Conservation (phyloP, 2,329 filamentous ascomycete genomes). For the Sporothrix luriei region DNA sequence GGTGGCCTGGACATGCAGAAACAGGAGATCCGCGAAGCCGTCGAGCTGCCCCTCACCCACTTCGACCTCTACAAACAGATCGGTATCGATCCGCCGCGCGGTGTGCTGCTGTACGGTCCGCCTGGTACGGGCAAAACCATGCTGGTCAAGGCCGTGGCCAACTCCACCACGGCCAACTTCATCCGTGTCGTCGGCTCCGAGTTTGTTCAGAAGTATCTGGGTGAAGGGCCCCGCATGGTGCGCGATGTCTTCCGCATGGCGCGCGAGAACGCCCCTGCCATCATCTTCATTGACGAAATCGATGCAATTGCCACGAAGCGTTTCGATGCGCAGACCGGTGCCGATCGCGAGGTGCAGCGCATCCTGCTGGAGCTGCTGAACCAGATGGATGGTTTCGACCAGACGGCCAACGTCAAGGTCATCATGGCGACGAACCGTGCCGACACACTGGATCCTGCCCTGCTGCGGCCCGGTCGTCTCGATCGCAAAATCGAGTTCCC, state of each 20-base stretch:
- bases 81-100: conserved; percentile 94
- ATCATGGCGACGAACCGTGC: conserved; percentile 99
- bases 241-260: conserved; percentile 99
- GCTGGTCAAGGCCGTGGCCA: conserved; percentile 97
- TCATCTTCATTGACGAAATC: conserved; percentile 99
- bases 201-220: conserved; percentile 98
- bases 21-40: conserved; percentile 97
- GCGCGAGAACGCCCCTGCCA: conserved; percentile 93
- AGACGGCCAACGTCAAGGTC: conserved; percentile 98
- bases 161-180: conserved; percentile 96
- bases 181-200: conserved; percentile 98
- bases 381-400: conserved; percentile 99
- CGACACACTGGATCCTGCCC: conserved; percentile 91
- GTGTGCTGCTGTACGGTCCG: conserved; percentile 93
- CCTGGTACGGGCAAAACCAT: conserved; percentile 97
- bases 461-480: conserved; percentile 90
- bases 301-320: conserved; percentile 98
- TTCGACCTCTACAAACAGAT: conserved; percentile 99
- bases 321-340: conserved; percentile 97
- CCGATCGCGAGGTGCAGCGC: conserved; percentile 96
- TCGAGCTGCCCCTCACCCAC: conserved; percentile 93
- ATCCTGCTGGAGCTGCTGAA: conserved; percentile 96
- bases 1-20: conserved; percentile 99
- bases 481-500: conserved; percentile 99
- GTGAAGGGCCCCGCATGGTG: conserved; percentile 97